Conservation (phyloP, 2,329 filamentous ascomycete genomes). For the Penicillium olsonii region DNA sequence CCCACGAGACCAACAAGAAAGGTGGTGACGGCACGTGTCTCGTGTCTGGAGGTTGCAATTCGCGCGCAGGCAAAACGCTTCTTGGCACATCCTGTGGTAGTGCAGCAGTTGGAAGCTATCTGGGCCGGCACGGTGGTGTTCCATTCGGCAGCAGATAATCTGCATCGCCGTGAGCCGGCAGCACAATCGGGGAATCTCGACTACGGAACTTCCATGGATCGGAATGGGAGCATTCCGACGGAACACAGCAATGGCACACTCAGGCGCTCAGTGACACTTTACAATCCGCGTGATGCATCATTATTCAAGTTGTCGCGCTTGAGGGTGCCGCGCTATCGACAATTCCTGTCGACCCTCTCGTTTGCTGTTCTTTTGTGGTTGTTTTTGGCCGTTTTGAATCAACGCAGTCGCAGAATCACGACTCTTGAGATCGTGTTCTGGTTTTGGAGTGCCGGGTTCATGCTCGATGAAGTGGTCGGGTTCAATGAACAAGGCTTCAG, state of each 20-base stretch:
- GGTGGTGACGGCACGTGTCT: conserved; percentile 71
- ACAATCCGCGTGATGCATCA: conserved; percentile 87
- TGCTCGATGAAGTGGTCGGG: conserved; percentile 92
- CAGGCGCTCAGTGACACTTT: conserved; percentile 78
- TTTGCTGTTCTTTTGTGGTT: conserved; percentile 81
- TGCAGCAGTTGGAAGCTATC: conserved; percentile 94
- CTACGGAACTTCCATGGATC: conserved; percentile 30
- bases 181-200: conserved; percentile 21
- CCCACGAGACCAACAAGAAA: conserved; percentile 44
- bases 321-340: conserved; percentile 86
- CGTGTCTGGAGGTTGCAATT: conserved; percentile 89
- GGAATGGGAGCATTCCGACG: conserved; percentile 23
- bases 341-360: conserved; percentile 84
- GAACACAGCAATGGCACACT: conserved; percentile 16
- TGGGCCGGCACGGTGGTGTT: conserved; percentile 97
- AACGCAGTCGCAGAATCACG: conserved; percentile 78
- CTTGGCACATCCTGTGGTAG: conserved; percentile 84
- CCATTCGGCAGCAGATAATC: conserved; percentile 80
- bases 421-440: conserved; percentile 86
- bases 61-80: conserved; percentile 91
- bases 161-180: conserved; percentile 65
- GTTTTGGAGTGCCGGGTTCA: conserved; percentile 97
- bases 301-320: conserved; percentile 88
- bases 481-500: conserved; percentile 97
- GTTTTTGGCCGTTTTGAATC: conserved; percentile 77